phyloP scores from a whole-genome alignment of 306 rosid species.

The Malus asiatica region DNA sequence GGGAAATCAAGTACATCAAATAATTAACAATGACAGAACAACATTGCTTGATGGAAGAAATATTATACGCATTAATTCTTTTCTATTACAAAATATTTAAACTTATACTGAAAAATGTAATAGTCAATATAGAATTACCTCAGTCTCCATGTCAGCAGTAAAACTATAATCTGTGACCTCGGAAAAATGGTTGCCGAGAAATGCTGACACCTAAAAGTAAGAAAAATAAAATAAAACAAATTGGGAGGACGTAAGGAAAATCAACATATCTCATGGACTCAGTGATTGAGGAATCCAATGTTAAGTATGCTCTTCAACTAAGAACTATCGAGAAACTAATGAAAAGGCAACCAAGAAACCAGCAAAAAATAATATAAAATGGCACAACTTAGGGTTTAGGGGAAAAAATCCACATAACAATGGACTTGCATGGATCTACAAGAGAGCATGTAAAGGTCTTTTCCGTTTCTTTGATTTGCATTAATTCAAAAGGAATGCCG shows the following conservation, averaged over 20 bases:
- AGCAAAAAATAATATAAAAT: neutral
- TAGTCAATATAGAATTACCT: constrained; percentile 43
- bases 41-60: neutral
- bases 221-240: constrained; percentile 14
- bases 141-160: constrained; percentile 98
- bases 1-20: neutral
- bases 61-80: neutral
- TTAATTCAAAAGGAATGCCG: neutral
- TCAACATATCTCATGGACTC: neutral
- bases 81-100: neutral
- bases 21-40: neutral
- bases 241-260: constrained; percentile 7
- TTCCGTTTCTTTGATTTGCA: neutral
- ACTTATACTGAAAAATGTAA: neutral
- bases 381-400: neutral
- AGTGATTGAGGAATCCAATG: neutral
- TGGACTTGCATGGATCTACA: constrained; percentile 2
- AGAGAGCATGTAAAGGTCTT: neutral
- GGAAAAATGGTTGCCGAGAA: constrained; percentile 81
- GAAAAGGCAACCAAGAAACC: neutral
- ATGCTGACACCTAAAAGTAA: constrained; percentile 78
- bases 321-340: neutral
- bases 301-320: neutral
- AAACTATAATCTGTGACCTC: constrained; percentile 93
- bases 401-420: neutral